Conservation (phyloP, 2,329 filamentous ascomycete species). For the Phialophora expanda region DNA sequence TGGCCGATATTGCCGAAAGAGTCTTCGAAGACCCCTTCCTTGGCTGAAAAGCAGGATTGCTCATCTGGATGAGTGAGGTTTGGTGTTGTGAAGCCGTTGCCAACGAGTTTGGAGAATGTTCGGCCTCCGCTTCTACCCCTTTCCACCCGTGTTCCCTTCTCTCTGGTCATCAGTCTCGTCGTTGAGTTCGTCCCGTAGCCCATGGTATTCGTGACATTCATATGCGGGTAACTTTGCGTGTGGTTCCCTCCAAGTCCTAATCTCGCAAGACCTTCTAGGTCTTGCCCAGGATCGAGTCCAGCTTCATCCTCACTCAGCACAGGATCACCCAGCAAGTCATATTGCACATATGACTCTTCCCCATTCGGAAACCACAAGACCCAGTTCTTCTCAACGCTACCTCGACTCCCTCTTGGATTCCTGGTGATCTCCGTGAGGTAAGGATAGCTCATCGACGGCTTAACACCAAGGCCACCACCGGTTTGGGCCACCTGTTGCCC, state of each 20-base stretch:
- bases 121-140: slow-evolving; percentile 28
- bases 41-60: slow-evolving; percentile 38
- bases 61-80: slow-evolving; percentile 44
- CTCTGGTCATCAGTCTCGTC: background rate
- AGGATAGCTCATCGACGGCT: slow-evolving; percentile 39
- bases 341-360: slow-evolving; percentile 47
- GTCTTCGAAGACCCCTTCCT: slow-evolving; percentile 27
- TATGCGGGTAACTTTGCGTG: background rate
- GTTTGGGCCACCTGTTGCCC: background rate
- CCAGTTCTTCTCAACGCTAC: slow-evolving; percentile 51
- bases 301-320: slow-evolving; percentile 27
- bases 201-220: slow-evolving; percentile 9
- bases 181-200: background rate
- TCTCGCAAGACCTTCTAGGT: slow-evolving; percentile 2
- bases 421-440: slow-evolving; percentile 48
- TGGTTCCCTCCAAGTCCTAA: slow-evolving; percentile 6
- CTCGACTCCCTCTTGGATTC: slow-evolving; percentile 44
- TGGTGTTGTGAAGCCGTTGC: slow-evolving; percentile 42
- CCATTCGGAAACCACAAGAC: slow-evolving; percentile 45
- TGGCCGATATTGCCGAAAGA: slow-evolving; percentile 38
- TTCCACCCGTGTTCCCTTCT: background rate
- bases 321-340: slow-evolving; percentile 42
- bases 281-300: background rate
- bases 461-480: background rate
- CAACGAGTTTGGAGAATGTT: slow-evolving; percentile 43